Conservation (phyloP, 1,284 basidiomycete species). For the Exobasidium cylindrosporum region DNA sequence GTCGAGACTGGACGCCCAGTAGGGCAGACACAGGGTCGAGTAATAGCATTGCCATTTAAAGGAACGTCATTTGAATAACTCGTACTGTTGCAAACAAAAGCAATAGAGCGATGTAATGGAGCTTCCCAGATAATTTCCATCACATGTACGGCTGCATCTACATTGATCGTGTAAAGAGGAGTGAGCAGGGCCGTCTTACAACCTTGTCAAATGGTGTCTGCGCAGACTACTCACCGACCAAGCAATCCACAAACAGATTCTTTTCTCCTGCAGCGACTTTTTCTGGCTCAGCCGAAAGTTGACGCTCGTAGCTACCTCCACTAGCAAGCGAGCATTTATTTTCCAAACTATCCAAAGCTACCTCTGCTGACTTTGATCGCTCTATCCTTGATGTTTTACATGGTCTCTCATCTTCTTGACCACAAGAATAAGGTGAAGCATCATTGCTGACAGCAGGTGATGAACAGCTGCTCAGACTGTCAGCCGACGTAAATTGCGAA, state of each 20-base stretch:
- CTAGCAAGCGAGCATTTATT: constrained; percentile 20
- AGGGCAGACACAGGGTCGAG: constrained; percentile 15
- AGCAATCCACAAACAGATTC: constrained; percentile 32
- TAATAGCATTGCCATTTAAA: constrained; percentile 1
- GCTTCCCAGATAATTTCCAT: constrained; percentile 35
- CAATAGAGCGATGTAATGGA: constrained; percentile 10
- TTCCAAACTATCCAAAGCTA: not conserved
- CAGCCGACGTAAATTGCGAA: constrained; percentile 3
- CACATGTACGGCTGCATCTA: constrained; percentile 33
- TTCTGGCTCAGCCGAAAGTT: constrained; percentile 59
- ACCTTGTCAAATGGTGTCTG: not conserved
- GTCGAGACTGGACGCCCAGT: constrained; percentile 6
- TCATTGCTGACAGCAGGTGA: constrained; percentile 5
- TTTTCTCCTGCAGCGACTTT: constrained; percentile 15
- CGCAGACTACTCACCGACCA: constrained; percentile 38
- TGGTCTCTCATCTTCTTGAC: constrained; percentile 4
- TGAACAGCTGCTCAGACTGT: not conserved
- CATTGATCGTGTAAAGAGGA: not conserved
- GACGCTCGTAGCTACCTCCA: constrained; percentile 30
- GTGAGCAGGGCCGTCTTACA: constrained; percentile 2
- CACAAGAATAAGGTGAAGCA: constrained; percentile 5
- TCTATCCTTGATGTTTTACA: constrained; percentile 1
- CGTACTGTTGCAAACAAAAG: constrained; percentile 4
- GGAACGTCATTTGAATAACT: constrained; percentile 12
- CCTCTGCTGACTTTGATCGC: constrained; percentile 5